Percentiles rank a stretch among this genome's conserved stretches.
Conservation (phyloP, 2,329 filamentous ascomycete genomes). For the Curvularia sp. region DNA sequence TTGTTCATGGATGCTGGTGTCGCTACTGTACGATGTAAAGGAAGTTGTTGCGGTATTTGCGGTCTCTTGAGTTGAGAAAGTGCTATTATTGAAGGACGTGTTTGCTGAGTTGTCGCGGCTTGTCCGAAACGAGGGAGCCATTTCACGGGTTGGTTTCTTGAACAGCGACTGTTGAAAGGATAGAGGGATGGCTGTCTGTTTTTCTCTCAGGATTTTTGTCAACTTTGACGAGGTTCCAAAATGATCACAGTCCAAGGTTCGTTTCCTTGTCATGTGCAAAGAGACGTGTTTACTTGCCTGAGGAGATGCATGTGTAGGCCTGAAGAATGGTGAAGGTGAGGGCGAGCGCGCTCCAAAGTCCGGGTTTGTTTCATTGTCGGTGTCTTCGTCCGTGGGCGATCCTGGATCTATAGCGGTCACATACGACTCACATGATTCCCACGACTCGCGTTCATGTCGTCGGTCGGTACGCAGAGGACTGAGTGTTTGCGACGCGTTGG, state of each 20-base stretch:
- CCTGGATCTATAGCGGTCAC: conserved; percentile 31
- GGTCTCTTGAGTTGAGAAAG: conserved; percentile 36
- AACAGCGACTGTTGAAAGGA: conserved; percentile 18
- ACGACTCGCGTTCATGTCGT: conserved; percentile 17
- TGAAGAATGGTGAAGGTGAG: conserved; percentile 31
- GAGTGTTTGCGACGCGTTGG: too few relatives aligned
- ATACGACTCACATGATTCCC: conserved; percentile 21
- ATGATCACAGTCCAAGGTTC: conserved; percentile 27
- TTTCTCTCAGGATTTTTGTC: conserved; percentile 36
- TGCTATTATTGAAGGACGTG: conserved; percentile 33
- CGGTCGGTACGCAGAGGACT: not conserved
- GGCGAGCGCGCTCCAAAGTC: conserved; percentile 31
- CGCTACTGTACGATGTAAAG: conserved; percentile 29
- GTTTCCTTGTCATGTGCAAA: conserved; percentile 28
- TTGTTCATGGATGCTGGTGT: conserved; percentile 7
- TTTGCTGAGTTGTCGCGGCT: conserved; percentile 17
- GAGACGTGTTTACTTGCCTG: conserved; percentile 38
- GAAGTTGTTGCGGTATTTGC: conserved; percentile 32
- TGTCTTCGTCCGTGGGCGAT: conserved; percentile 43
- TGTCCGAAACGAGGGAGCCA: conserved; percentile 31
- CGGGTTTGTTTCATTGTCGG: conserved; percentile 25
- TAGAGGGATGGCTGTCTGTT: conserved; percentile 20
- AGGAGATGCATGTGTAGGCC: conserved; percentile 27
- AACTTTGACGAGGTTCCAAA: conserved; percentile 36
- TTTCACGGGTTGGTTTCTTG: conserved; percentile 33